phyloP scores from a whole-genome alignment of 768 basidiomycete species.

The Termitomyces sp. region DNA sequence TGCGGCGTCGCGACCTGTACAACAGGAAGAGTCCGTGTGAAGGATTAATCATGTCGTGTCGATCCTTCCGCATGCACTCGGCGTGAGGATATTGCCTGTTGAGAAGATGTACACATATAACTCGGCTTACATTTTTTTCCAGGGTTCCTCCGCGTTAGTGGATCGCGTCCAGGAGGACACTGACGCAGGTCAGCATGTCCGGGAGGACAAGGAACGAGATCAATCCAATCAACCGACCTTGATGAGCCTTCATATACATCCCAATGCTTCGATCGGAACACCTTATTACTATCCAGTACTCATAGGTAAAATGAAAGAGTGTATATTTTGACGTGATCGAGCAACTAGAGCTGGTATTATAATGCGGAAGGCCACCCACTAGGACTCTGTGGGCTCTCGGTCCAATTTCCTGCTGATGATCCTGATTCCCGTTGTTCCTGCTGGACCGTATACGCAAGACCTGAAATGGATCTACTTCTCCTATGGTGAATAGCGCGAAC shows the following conservation, averaged over 20 bases:
- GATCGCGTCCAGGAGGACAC: too few species aligned
- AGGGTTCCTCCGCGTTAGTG: not conserved
- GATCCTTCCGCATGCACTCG: not conserved
- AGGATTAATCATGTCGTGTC: not conserved
- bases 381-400: slow-evolving; percentile 2
- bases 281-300: not conserved
- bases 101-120: not conserved
- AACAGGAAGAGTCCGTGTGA: not conserved
- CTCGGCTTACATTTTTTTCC: not conserved
- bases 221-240: too few species aligned
- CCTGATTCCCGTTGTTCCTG: slow-evolving; percentile 5
- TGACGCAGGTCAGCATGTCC: too few species aligned
- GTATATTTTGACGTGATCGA: not conserved
- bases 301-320: not conserved
- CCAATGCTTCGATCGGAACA: not conserved
- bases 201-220: too few species aligned
- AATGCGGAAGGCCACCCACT: slow-evolving; percentile 8
- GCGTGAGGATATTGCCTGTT: not conserved
- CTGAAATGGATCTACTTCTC: slow-evolving; percentile 20
- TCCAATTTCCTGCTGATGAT: slow-evolving; percentile 7
- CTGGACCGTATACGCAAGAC: slow-evolving; percentile 12
- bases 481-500: slow-evolving; percentile 16
- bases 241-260: too few species aligned
- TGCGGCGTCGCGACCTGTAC: not conserved
- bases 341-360: not conserved